These are phyloP conservation scores for Cyberlindnera mycetangii DNA, from an alignment of 805 yeast species.

Conservation along the genomic window DNA sequence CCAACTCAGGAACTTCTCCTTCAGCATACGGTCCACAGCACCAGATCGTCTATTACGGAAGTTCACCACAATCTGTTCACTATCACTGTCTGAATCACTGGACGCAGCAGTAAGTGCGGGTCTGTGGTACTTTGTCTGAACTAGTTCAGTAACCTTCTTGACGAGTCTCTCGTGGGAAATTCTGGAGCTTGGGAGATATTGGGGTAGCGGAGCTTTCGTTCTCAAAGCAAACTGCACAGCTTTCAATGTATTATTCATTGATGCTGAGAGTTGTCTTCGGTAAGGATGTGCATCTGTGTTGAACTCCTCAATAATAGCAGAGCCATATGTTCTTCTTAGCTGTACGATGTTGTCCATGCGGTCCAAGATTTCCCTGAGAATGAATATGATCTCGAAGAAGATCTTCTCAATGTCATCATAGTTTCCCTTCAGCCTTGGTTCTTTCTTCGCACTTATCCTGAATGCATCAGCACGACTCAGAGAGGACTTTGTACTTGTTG, in stretches of 20 bases:
- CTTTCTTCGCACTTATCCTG: conserved; percentile 40
- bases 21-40: conserved; percentile 26
- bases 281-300: conserved; percentile 39
- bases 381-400: conserved; percentile 43
- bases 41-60: conserved; percentile 9
- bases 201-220: conserved; percentile 47
- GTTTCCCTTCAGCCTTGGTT: conserved; percentile 47
- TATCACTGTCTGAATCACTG: conserved; percentile 17
- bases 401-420: conserved; percentile 38
- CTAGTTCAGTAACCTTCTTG: conserved; percentile 38
- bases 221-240: conserved; percentile 42
- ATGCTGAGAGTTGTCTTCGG: conserved; percentile 43
- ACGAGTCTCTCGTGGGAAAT: conserved; percentile 45
- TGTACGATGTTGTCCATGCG: conserved; percentile 44
- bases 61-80: conserved; percentile 24
- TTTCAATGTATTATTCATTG: conserved; percentile 37
- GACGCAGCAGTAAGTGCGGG: not conserved
- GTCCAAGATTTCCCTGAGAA: conserved; percentile 44
- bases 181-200: conserved; percentile 46
- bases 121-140: conserved; percentile 29
- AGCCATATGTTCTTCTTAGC: conserved; percentile 41
- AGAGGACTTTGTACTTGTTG: conserved; percentile 37
- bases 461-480: conserved; percentile 39
- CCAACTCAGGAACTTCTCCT: conserved; percentile 46
- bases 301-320: conserved; percentile 44